Evolutionary conservation across 139 green algal genomes (phyloP).

Genomic region (Micractinium conductrix): DNA sequence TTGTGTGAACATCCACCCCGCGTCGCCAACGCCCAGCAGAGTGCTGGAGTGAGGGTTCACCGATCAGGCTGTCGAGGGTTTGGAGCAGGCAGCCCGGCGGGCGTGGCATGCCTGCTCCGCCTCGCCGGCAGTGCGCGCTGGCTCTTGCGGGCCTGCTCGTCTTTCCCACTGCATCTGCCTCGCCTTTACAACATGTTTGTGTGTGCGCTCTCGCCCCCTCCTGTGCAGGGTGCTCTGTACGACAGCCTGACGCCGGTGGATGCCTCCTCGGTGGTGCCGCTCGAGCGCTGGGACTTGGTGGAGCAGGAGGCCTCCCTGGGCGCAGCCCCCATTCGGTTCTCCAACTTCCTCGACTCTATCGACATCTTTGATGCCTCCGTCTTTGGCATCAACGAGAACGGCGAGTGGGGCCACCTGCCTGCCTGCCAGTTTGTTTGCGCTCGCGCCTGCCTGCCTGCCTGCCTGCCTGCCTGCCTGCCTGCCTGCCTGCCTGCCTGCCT

Average conservation of each 20-base stretch:
- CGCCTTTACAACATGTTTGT: not conserved
- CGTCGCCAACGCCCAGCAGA: not conserved
- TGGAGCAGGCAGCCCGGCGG: too few relatives aligned
- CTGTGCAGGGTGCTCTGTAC: slow-evolving; percentile 16
- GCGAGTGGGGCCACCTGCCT: too few relatives aligned
- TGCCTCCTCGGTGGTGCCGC: slow-evolving; percentile 34
- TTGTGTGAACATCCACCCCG: not conserved
- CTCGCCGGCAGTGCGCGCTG: not conserved
- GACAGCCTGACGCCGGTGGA: slow-evolving; percentile 35
- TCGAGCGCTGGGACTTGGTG: slow-evolving; percentile 45
- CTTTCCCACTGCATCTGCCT: not conserved
- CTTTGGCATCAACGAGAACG: slow-evolving; percentile 72
- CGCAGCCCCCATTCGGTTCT: slow-evolving; percentile 39
- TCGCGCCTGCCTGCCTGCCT: too few relatives aligned
- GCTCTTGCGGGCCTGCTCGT: not conserved
- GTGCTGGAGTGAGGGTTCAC: not conserved
- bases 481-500: too few relatives aligned
- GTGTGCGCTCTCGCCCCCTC: not conserved
- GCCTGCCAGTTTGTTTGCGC: too few relatives aligned
- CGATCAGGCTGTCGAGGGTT: not conserved
- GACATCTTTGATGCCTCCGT: slow-evolving; percentile 75
- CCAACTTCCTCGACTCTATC: slow-evolving; percentile 53
- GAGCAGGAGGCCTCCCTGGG: slow-evolving; percentile 37
- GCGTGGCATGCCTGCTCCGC: not conserved
- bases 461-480: too few relatives aligned